Percentiles rank a stretch among this genome's conserved stretches.
Evolutionary conservation across 805 yeast species (phyloP).

Genomic region (Kuraishia piskuri): DNA sequence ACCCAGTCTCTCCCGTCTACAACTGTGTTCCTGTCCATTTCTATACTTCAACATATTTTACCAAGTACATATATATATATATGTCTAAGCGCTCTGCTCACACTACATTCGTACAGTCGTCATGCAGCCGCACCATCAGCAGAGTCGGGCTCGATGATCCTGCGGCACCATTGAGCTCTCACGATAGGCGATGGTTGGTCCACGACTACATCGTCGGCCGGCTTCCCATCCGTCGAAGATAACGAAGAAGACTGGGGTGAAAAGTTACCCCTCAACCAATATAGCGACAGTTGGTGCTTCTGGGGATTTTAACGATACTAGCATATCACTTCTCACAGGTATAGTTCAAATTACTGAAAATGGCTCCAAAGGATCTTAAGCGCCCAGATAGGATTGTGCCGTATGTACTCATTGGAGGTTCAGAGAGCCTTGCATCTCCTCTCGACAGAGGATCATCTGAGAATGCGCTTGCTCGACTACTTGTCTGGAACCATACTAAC

Average conservation of each 20-base stretch:
- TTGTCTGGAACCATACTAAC: neutral
- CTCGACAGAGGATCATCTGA: too few relatives aligned
- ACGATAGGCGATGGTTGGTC: neutral
- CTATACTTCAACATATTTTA: too few relatives aligned
- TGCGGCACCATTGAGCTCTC: neutral
- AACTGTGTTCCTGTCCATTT: too few relatives aligned
- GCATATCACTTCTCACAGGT: neutral
- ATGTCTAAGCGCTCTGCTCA: too few relatives aligned
- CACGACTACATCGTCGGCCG: neutral
- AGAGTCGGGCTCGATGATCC: neutral
- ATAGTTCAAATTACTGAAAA: neutral
- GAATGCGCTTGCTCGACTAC: too few relatives aligned
- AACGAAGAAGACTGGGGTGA: neutral
- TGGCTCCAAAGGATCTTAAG: constrained; percentile 2
- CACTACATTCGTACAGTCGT: too few relatives aligned
- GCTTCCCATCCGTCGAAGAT: neutral
- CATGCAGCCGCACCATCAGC: too few relatives aligned
- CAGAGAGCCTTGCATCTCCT: too few relatives aligned
- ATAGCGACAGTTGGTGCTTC: too few relatives aligned
- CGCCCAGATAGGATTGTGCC: neutral
- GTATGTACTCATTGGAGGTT: neutral
- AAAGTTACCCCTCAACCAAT: neutral
- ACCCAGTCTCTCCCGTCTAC: too few relatives aligned
- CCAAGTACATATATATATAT: too few relatives aligned
- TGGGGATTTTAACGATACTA: too few relatives aligned